These are phyloP conservation scores for Lepidium campestre DNA, from an alignment of 441 rosid species.

Conservation along the genomic window DNA sequence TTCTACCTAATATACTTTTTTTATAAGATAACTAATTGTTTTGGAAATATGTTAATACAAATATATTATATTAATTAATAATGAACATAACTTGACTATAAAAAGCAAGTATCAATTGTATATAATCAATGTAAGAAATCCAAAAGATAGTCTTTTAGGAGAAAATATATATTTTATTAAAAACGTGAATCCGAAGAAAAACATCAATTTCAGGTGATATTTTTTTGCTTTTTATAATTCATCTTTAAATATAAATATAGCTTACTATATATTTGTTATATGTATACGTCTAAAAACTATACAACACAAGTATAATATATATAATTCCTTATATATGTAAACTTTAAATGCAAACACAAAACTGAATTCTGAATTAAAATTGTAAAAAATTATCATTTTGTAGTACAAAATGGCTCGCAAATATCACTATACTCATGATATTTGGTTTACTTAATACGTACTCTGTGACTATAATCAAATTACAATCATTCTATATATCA, in stretches of 20 bases:
- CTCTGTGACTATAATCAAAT: not conserved
- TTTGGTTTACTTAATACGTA: not conserved
- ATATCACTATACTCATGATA: not conserved
- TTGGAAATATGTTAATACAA: too few species aligned
- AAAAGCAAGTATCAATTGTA: too few species aligned
- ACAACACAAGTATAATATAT: not conserved
- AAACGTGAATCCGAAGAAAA: not conserved
- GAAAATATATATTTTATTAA: not conserved
- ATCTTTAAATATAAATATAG: not conserved
- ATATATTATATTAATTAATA: too few species aligned
- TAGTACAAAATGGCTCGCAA: not conserved
- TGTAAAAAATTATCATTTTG: not conserved
- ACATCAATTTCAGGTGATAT: not conserved
- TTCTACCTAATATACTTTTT: too few species aligned
- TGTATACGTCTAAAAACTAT: not conserved
- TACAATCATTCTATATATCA: not conserved
- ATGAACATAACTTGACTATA: too few species aligned
- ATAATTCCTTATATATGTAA: not conserved
- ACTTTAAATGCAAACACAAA: not conserved
- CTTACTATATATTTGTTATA: not conserved
- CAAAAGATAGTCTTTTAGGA: too few species aligned
- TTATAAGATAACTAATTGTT: too few species aligned
- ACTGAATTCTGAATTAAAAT: not conserved
- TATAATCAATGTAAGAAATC: too few species aligned
- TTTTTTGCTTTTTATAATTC: not conserved